phyloP scores from a whole-genome alignment of 148 eudicot genomes.

The Oxyria digyna region DNA sequence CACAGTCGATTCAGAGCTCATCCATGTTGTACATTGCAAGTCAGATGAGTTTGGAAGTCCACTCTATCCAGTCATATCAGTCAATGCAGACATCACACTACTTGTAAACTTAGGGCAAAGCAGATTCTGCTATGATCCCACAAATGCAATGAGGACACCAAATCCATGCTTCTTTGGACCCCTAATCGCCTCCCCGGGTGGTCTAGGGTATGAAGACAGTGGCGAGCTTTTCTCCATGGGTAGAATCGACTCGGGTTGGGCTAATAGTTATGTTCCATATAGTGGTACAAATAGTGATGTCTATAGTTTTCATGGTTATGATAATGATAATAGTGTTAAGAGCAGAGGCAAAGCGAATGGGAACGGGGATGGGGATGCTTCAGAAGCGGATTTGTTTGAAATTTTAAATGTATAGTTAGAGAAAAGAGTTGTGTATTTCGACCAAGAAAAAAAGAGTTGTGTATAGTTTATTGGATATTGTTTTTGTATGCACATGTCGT shows the following conservation, averaged over 20 bases:
- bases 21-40: slow-evolving; percentile 56
- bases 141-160: slow-evolving; percentile 50
- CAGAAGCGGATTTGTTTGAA: slow-evolving; percentile 78
- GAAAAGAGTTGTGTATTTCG: no score
- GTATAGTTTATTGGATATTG: slow-evolving; percentile 1
- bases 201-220: slow-evolving; percentile 58
- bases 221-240: slow-evolving; percentile 88
- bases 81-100: slow-evolving; percentile 32
- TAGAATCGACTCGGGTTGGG: slow-evolving; percentile 61
- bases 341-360: neutral
- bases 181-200: slow-evolving; percentile 12
- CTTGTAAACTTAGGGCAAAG: slow-evolving; percentile 77
- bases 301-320: neutral
- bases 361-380: slow-evolving; percentile 29
- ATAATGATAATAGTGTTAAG: neutral
- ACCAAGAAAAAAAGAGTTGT: neutral
- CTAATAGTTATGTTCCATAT: slow-evolving; percentile 19
- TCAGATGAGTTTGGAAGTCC: slow-evolving; percentile 59
- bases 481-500: no score
- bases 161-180: slow-evolving; percentile 75
- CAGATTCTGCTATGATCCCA: slow-evolving; percentile 38
- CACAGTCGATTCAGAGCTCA: slow-evolving; percentile 58
- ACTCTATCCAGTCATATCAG: slow-evolving; percentile 58
- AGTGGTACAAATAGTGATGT: neutral
- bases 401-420: no score